These are phyloP conservation scores for Chalaropsis thielavioides DNA, from an alignment of 2,329 filamentous ascomycete species.

Conservation along the genomic window DNA sequence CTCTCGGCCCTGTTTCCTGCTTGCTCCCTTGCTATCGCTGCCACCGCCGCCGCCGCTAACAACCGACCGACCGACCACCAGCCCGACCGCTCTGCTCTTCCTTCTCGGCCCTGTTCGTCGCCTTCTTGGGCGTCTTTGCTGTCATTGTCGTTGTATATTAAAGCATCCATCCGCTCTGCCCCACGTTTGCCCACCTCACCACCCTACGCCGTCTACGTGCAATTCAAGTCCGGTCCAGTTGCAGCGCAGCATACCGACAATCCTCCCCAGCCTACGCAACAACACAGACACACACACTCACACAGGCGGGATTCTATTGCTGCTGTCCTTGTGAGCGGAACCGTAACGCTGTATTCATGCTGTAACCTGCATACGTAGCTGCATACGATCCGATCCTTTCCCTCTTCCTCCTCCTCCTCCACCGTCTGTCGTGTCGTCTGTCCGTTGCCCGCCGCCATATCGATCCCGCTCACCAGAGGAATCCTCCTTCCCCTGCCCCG, in stretches of 20 bases:
- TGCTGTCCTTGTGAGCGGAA: not conserved
- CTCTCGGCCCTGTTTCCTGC: too few relatives aligned
- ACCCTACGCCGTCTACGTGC: not conserved
- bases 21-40: too few relatives aligned
- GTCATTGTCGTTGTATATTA: not conserved
- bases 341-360: not conserved
- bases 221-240: constrained; percentile 1
- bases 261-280: not conserved
- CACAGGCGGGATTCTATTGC: not conserved
- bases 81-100: not conserved
- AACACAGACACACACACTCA: not conserved
- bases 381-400: not conserved
- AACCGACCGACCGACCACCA: too few relatives aligned
- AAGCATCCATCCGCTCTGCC: not conserved
- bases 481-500: not conserved
- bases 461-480: not conserved
- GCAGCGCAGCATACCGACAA: constrained; percentile 5
- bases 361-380: constrained; percentile 5
- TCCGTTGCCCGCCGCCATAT: not conserved
- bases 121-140: not conserved
- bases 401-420: not conserved
- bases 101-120: not conserved
- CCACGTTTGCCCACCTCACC: not conserved
- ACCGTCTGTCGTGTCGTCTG: not conserved
- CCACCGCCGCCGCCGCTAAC: too few relatives aligned